Conservation (phyloP, 495 filamentous ascomycete genomes). For the Penicillium verhagenii region DNA sequence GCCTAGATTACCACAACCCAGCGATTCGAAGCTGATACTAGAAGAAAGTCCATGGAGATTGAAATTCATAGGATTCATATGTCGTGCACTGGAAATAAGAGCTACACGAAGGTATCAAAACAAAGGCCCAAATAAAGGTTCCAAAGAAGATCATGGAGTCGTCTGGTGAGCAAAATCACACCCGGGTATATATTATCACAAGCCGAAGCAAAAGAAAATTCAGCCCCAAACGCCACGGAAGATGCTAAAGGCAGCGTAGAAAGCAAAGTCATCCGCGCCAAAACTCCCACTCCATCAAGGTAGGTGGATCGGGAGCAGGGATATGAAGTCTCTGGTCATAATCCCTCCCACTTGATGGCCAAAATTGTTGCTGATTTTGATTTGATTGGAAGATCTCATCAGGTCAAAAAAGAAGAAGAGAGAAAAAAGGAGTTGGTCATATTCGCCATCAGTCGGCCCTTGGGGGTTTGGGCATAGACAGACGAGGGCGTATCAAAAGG, state of each 20-base stretch:
- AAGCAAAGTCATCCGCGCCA: conserved; percentile 4
- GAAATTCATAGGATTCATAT: not conserved
- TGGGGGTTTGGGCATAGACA: not conserved
- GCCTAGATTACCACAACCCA: too few relatives aligned
- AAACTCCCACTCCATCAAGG: not conserved
- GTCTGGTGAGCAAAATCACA: conserved; percentile 19
- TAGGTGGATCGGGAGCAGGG: not conserved
- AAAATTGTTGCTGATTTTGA: not conserved
- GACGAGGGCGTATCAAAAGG: not conserved
- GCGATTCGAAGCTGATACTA: too few relatives aligned
- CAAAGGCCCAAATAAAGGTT: not conserved
- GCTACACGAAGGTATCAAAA: not conserved
- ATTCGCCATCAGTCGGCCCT: not conserved
- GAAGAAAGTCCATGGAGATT: not conserved
- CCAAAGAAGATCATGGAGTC: conserved; percentile 1
- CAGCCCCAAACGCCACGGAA: conserved; percentile 14
- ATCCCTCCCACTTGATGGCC: not conserved
- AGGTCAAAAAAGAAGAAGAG: not conserved
- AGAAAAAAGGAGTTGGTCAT: not conserved
- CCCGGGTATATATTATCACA: conserved; percentile 29
- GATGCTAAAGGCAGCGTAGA: conserved; percentile 9
- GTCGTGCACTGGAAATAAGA: not conserved
- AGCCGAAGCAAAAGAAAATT: conserved; percentile 16
- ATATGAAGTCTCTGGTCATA: not conserved
- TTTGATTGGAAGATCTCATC: not conserved